Evolutionary conservation across 805 yeast genomes (phyloP).

Genomic region (Wickerhamiella siamensis): DNA sequence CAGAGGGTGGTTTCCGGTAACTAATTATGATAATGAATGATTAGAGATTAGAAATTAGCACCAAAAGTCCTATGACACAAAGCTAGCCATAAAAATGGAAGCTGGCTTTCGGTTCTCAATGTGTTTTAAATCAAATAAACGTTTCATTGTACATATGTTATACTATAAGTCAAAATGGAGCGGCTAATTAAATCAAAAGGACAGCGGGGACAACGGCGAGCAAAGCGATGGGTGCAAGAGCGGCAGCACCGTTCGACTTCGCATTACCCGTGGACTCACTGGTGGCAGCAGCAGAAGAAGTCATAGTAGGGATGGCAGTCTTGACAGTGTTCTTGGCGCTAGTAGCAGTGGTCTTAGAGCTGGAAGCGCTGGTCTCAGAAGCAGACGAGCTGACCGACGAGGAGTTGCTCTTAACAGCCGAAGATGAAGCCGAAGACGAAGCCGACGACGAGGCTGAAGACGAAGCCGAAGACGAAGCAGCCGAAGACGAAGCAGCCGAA

Average conservation of each 20-base stretch:
- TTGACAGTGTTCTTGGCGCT: background rate
- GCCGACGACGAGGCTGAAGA: slow-evolving; percentile 9
- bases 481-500: slow-evolving; percentile 7
- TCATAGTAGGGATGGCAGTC: background rate
- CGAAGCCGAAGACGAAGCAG: slow-evolving; percentile 8
- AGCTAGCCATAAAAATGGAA: too few relatives aligned
- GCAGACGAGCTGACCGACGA: slow-evolving; percentile 6
- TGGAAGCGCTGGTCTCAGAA: slow-evolving; percentile 2
- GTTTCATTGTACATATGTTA: background rate
- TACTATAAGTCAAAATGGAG: background rate
- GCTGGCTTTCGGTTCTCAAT: too few relatives aligned
- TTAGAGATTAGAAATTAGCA: too few relatives aligned
- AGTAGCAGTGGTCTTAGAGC: slow-evolving; percentile 7
- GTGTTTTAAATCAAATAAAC: too few relatives aligned
- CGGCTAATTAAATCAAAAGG: slow-evolving; percentile 6
- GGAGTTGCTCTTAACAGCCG: slow-evolving; percentile 7
- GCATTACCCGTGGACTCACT: background rate
- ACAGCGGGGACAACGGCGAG: slow-evolving; percentile 11
- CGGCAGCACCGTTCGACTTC: slow-evolving; percentile 6
- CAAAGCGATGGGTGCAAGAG: slow-evolving; percentile 8
- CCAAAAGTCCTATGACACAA: too few relatives aligned
- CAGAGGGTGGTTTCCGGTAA: too few relatives aligned
- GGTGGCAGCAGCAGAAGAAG: background rate
- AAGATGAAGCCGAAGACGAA: slow-evolving; percentile 10
- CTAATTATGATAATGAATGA: too few relatives aligned